Evolutionary conservation across 2,329 filamentous ascomycete species (phyloP).

Genomic region (Cytospora piceae): DNA sequence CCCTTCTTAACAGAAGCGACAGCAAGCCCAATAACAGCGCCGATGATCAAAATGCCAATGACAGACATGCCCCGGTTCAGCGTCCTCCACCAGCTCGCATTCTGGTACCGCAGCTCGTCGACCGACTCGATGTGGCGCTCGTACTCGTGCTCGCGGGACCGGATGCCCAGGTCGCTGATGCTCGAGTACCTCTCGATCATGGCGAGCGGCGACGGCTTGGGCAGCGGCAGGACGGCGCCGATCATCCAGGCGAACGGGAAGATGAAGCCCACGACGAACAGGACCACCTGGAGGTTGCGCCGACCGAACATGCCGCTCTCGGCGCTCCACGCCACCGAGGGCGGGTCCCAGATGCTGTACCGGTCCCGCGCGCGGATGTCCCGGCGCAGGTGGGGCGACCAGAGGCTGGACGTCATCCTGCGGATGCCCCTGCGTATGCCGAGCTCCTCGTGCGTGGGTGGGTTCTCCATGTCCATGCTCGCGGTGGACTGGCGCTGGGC

Average conservation of each 20-base stretch:
- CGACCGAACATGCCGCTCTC: constrained; percentile 65
- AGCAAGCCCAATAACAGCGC: constrained; percentile 55
- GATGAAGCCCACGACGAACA: constrained; percentile 78
- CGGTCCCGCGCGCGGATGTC: constrained; percentile 60
- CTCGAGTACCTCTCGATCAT: constrained; percentile 54
- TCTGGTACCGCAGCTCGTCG: constrained; percentile 53
- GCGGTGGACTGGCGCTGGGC: constrained; percentile 37
- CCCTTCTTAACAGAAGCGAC: constrained; percentile 56
- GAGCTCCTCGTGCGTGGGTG: constrained; percentile 39
- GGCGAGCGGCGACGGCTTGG: constrained; percentile 56
- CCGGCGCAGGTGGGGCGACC: constrained; percentile 72
- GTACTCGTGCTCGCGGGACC: constrained; percentile 38
- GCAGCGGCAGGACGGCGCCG: constrained; percentile 74
- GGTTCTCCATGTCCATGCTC: constrained; percentile 52
- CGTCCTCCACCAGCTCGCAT: constrained; percentile 62
- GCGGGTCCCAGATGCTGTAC: constrained; percentile 73
- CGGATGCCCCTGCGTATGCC: constrained; percentile 39
- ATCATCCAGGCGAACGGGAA: constrained; percentile 83
- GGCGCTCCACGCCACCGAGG: constrained; percentile 67
- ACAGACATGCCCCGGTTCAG: constrained; percentile 63
- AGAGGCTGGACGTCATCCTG: constrained; percentile 64
- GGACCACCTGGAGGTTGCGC: constrained; percentile 73
- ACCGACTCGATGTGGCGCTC: constrained; percentile 41
- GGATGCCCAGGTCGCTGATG: constrained; percentile 45
- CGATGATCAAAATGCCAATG: constrained; percentile 58